These are phyloP conservation scores for Auriscalpium orientale DNA, from an alignment of 768 basidiomycete species.

Conservation along the genomic window DNA sequence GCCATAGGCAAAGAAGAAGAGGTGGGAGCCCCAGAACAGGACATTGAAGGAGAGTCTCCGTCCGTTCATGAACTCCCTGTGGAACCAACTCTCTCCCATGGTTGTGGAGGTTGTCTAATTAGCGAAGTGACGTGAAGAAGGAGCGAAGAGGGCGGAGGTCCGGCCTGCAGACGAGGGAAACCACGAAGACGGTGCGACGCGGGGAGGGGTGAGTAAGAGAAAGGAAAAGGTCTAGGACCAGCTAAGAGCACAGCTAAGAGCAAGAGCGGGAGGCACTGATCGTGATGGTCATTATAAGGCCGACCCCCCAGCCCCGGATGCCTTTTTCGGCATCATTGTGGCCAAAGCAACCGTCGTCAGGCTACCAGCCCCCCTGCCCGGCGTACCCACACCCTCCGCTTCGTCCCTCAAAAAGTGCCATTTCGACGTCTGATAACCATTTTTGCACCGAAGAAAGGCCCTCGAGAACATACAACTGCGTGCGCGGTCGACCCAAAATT, in stretches of 20 bases:
- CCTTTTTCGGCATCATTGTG: slow-evolving; percentile 8
- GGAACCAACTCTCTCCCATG: slow-evolving; percentile 71
- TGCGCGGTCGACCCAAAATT: too few species aligned
- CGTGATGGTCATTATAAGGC: slow-evolving; percentile 5
- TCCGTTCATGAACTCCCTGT: slow-evolving; percentile 55
- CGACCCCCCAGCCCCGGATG: background rate
- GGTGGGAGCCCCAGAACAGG: slow-evolving; percentile 74
- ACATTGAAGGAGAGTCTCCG: slow-evolving; percentile 67
- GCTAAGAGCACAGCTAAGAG: slow-evolving; percentile 15
- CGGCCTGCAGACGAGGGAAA: slow-evolving; percentile 34
- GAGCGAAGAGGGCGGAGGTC: slow-evolving; percentile 38
- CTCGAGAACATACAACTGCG: too few species aligned
- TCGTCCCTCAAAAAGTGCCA: too few species aligned
- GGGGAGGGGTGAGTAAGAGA: slow-evolving; percentile 1
- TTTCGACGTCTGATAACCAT: too few species aligned
- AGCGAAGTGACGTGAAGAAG: slow-evolving; percentile 16
- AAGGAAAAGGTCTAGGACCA: slow-evolving; percentile 14
- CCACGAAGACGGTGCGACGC: slow-evolving; percentile 2
- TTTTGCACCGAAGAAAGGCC: too few species aligned
- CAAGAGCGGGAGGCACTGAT: slow-evolving; percentile 7
- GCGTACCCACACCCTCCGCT: background rate
- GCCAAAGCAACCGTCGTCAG: slow-evolving; percentile 23
- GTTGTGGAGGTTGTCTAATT: slow-evolving; percentile 15
- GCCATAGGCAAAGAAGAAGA: slow-evolving; percentile 74
- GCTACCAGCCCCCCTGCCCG: background rate